Conservation (phyloP, 495 filamentous ascomycete genomes). For the Tuber borchii region DNA sequence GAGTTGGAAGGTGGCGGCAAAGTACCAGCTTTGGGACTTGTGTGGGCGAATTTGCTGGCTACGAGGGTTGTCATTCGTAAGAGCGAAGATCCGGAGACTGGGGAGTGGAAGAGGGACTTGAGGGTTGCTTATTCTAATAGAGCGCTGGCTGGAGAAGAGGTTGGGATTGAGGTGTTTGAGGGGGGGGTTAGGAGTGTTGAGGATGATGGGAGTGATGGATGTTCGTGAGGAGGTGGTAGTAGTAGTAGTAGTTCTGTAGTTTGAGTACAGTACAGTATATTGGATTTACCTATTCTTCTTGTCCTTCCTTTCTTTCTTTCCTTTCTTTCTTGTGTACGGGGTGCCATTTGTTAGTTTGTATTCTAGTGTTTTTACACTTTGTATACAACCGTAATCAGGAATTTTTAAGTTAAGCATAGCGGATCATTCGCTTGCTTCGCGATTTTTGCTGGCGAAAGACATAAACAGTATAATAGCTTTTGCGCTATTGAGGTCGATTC, state of each 20-base stretch:
- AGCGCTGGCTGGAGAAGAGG: constrained; percentile 18
- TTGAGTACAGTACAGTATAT: not conserved
- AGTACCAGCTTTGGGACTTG: constrained; percentile 76
- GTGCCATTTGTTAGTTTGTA: not conserved
- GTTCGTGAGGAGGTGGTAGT: not conserved
- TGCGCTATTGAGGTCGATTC: too few relatives aligned
- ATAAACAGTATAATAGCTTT: too few relatives aligned
- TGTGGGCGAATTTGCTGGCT: constrained; percentile 84
- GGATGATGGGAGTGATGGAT: not conserved
- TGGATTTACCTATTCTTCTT: not conserved
- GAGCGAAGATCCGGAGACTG: constrained; percentile 42
- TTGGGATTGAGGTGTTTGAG: constrained; percentile 26
- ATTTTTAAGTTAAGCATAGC: not conserved
- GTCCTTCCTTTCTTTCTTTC: not conserved
- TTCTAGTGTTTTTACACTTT: not conserved
- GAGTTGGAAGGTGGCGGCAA: constrained; percentile 51
- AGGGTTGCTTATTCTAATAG: constrained; percentile 39
- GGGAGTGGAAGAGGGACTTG: constrained; percentile 20
- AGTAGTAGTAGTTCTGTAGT: not conserved
- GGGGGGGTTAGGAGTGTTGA: constrained; percentile 28
- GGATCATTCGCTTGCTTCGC: not conserved
- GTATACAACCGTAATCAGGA: not conserved
- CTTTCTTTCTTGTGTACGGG: not conserved
- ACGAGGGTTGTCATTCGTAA: constrained; percentile 74
- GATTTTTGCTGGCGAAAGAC: not conserved